Evolutionary conservation across 2,329 filamentous ascomycete genomes (phyloP).

Genomic region (Hymenoscyphus repandus): DNA sequence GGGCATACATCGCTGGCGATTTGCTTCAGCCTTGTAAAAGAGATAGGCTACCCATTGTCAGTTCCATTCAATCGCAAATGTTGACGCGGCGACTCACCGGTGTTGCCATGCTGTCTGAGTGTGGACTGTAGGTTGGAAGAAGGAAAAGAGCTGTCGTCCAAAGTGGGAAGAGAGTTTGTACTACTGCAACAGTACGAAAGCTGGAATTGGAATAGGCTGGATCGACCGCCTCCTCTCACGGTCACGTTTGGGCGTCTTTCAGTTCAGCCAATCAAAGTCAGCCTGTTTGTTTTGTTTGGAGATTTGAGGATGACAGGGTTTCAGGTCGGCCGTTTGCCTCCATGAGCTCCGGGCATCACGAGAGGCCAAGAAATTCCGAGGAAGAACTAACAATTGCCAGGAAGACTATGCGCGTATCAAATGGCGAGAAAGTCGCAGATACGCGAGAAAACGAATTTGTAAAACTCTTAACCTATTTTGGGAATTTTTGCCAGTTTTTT

Average conservation of each 20-base stretch:
- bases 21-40: conserved; percentile 72
- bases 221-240: too few species aligned
- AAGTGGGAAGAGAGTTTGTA: conserved; percentile 1
- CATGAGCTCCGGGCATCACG: too few species aligned
- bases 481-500: background rate
- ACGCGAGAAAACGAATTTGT: background rate
- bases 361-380: too few species aligned
- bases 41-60: conserved; percentile 56
- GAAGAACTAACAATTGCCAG: too few species aligned
- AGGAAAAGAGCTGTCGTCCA: background rate
- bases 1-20: conserved; percentile 71
- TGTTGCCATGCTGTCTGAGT: conserved; percentile 21
- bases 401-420: too few species aligned
- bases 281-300: too few species aligned
- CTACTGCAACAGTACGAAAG: background rate
- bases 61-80: background rate
- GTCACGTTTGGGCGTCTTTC: too few species aligned
- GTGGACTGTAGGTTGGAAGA: background rate
- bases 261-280: too few species aligned
- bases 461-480: background rate
- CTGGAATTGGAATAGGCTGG: background rate
- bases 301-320: too few species aligned
- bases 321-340: too few species aligned
- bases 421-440: too few species aligned
- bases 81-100: conserved; percentile 19